These are phyloP conservation scores for Lactifluus echinatus DNA, from an alignment of 768 basidiomycete genomes.

Conservation along the genomic window DNA sequence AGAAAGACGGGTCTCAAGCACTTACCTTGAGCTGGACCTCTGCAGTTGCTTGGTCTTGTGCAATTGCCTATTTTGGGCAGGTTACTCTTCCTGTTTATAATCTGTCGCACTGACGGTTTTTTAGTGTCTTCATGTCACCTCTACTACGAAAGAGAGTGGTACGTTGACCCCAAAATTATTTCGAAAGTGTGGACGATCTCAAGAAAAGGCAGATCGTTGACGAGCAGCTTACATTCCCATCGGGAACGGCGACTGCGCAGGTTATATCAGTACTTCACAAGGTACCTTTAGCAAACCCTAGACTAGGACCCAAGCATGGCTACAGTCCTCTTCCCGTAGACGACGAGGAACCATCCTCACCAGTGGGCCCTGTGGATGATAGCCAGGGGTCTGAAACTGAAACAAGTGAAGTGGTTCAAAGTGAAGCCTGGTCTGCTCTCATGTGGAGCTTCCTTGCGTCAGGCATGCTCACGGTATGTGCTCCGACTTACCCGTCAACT, in stretches of 20 bases:
- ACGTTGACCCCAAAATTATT: slow-evolving; percentile 24
- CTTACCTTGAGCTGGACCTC: slow-evolving; percentile 66
- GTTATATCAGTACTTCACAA: slow-evolving; percentile 85
- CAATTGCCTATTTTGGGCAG: slow-evolving; percentile 89
- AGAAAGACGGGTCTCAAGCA: slow-evolving; percentile 68
- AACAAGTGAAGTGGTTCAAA: slow-evolving; percentile 41
- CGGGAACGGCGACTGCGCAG: slow-evolving; percentile 93
- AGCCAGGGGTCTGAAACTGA: slow-evolving; percentile 27
- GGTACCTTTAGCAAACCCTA: slow-evolving; percentile 51
- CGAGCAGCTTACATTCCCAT: slow-evolving; percentile 90
- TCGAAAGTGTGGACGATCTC: background rate
- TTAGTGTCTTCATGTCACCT: slow-evolving; percentile 89
- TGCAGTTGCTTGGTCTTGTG: slow-evolving; percentile 80
- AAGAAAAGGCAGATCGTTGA: slow-evolving; percentile 64
- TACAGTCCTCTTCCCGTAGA: slow-evolving; percentile 40
- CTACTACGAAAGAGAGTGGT: slow-evolving; percentile 94
- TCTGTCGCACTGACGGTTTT: slow-evolving; percentile 3
- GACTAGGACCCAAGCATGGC: slow-evolving; percentile 45
- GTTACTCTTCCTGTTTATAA: background rate
- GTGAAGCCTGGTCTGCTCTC: slow-evolving; percentile 71
- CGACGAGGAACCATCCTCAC: slow-evolving; percentile 21
- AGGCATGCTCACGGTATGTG: slow-evolving; percentile 62
- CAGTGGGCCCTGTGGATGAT: slow-evolving; percentile 9
- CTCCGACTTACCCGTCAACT: background rate
- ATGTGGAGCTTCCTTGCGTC: slow-evolving; percentile 73